Evolutionary conservation across 208 protist species (phyloP).

Genomic region (Leishmania braziliensis): DNA sequence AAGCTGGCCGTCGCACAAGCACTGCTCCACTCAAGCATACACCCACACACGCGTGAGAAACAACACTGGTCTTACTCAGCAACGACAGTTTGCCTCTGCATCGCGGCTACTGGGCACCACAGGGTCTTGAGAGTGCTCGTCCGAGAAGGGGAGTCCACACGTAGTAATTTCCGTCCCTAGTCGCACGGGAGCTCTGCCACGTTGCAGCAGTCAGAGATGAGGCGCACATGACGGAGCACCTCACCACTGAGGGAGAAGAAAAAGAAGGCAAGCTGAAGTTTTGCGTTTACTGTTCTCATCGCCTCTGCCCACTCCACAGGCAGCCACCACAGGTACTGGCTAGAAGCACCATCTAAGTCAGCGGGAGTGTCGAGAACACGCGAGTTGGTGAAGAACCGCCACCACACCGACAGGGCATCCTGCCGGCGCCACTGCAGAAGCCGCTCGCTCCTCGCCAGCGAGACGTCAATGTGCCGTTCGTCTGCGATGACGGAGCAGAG

Average conservation of each 20-base stretch:
- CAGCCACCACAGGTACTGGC: slow-evolving; percentile 45
- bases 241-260: slow-evolving; percentile 20
- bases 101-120: not conserved
- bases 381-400: slow-evolving; percentile 47
- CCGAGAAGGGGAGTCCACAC: not conserved
- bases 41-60: not conserved
- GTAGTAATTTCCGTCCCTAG: not conserved
- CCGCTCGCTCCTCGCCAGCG: slow-evolving; percentile 38
- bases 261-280: slow-evolving; percentile 21
- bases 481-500: slow-evolving; percentile 50
- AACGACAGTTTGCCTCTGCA: not conserved
- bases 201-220: slow-evolving; percentile 37
- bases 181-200: slow-evolving; percentile 29
- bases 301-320: slow-evolving; percentile 49
- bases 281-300: slow-evolving; percentile 8
- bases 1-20: not conserved
- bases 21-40: not conserved
- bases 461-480: slow-evolving; percentile 47
- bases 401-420: slow-evolving; percentile 37
- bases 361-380: slow-evolving; percentile 14
- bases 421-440: slow-evolving; percentile 37
- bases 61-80: not conserved
- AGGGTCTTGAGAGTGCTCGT: not conserved
- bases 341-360: slow-evolving; percentile 2
- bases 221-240: slow-evolving; percentile 23